Evolutionary conservation across 345 rosid species (phyloP).

Genomic region (Moricandia moricandioides): DNA sequence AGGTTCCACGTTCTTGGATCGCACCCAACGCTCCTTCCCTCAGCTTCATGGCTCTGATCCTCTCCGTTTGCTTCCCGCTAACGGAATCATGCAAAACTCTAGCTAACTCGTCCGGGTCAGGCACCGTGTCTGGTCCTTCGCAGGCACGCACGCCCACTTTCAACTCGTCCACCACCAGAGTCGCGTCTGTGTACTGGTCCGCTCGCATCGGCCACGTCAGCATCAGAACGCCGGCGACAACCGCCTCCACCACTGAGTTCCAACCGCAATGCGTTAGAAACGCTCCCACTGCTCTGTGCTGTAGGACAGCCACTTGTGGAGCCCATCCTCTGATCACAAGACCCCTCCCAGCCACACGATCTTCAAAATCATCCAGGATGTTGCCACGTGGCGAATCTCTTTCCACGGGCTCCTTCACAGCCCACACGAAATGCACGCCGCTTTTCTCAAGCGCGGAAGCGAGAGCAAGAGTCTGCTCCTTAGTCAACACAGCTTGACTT

Average conservation of each 20-base stretch:
- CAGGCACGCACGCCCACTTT: slow-evolving; percentile 49
- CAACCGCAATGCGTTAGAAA: slow-evolving; percentile 73
- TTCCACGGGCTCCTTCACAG: slow-evolving; percentile 26
- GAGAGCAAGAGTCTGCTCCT: slow-evolving; percentile 42
- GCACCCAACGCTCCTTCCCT: slow-evolving; percentile 48
- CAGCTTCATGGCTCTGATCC: slow-evolving; percentile 32
- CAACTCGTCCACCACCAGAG: slow-evolving; percentile 52
- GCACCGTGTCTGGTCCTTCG: slow-evolving; percentile 44
- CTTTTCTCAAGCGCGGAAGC: slow-evolving; percentile 52
- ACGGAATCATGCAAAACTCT: slow-evolving; percentile 37
- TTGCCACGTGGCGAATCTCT: background rate
- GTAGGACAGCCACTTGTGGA: slow-evolving; percentile 46
- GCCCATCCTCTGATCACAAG: slow-evolving; percentile 55
- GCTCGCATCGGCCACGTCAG: slow-evolving; percentile 70
- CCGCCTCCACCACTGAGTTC: slow-evolving; percentile 58
- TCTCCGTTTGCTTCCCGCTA: slow-evolving; percentile 16
- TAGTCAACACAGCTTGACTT: slow-evolving; percentile 50
- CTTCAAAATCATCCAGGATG: slow-evolving; percentile 42
- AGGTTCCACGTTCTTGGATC: slow-evolving; percentile 46
- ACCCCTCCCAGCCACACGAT: slow-evolving; percentile 52
- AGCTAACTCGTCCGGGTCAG: slow-evolving; percentile 41
- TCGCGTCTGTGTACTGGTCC: slow-evolving; percentile 53
- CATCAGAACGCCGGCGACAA: slow-evolving; percentile 51
- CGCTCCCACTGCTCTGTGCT: slow-evolving; percentile 53
- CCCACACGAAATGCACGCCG: slow-evolving; percentile 54